Conservation (phyloP, 805 yeast species). For the Candida qinlingensis region DNA sequence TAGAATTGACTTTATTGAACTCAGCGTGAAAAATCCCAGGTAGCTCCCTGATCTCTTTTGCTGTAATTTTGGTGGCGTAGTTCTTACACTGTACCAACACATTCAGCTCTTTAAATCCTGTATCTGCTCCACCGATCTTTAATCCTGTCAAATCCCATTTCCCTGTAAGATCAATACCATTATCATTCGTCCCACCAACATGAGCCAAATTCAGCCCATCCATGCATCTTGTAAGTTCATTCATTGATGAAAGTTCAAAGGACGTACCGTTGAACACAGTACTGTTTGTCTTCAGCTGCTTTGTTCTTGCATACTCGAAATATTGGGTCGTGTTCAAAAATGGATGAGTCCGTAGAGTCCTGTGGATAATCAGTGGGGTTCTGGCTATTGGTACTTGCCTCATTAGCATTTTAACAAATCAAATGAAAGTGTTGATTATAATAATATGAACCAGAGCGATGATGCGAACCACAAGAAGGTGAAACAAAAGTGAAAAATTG, state of each 20-base stretch:
- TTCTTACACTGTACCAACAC: constrained; percentile 23
- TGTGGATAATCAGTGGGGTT: not conserved
- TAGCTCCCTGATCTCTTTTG: constrained; percentile 23
- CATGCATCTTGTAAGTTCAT: constrained; percentile 9
- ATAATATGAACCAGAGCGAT: too few species aligned
- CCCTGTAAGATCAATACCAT: constrained; percentile 23
- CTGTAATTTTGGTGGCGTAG: constrained; percentile 20
- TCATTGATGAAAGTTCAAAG: constrained; percentile 19
- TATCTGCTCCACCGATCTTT: not conserved
- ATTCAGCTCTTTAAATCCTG: constrained; percentile 8
- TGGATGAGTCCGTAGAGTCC: constrained; percentile 6
- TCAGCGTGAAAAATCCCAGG: constrained; percentile 20
- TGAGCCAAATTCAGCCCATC: constrained; percentile 8
- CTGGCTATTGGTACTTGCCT: not conserved
- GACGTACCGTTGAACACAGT: constrained; percentile 23
- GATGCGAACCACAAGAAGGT: too few species aligned
- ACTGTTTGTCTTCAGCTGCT: constrained; percentile 13
- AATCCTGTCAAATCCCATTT: constrained; percentile 12
- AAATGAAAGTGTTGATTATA: too few species aligned
- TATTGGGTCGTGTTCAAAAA: constrained; percentile 10
- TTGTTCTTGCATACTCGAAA: constrained; percentile 15
- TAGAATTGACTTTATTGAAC: constrained; percentile 8
- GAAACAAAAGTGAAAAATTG: too few species aligned
- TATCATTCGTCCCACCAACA: constrained; percentile 23
- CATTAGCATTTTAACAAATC: not conserved